These are phyloP conservation scores for Rhododendron williamsianum DNA, from an alignment of 148 eudicot species.

Conservation along the genomic window DNA sequence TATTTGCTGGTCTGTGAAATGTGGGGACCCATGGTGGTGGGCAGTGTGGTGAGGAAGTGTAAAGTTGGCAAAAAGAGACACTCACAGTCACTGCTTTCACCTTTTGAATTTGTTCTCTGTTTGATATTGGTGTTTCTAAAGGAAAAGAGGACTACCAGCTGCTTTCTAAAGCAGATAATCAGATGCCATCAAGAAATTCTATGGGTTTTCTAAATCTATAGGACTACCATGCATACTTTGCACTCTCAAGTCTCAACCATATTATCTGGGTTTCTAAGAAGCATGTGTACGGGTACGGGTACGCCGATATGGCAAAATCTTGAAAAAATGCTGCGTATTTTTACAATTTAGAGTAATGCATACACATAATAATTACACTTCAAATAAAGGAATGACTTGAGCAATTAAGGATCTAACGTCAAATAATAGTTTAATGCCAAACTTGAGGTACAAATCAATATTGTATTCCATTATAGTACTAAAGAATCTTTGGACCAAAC, in stretches of 20 bases:
- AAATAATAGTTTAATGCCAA: neutral
- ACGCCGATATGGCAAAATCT: too few species aligned
- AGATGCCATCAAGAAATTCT: neutral
- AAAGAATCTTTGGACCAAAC: neutral
- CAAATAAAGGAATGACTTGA: neutral
- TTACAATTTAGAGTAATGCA: neutral
- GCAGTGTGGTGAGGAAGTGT: neutral
- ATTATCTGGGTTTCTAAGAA: neutral
- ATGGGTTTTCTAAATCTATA: neutral
- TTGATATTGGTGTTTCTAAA: neutral
- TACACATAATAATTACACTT: neutral
- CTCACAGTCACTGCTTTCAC: neutral
- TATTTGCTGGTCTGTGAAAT: neutral
- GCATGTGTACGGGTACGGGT: neutral
- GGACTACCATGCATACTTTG: neutral
- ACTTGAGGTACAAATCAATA: neutral
- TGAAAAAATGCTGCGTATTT: neutral
- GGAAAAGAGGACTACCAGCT: neutral
- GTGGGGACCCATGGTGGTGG: neutral
- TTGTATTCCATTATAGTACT: neutral
- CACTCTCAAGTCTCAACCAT: neutral
- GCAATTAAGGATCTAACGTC: neutral
- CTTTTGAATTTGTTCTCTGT: neutral
- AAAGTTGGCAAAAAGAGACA: neutral
- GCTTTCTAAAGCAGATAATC: neutral